phyloP scores from a whole-genome alignment of 345 rosid species.

The Moringa oleifera region DNA sequence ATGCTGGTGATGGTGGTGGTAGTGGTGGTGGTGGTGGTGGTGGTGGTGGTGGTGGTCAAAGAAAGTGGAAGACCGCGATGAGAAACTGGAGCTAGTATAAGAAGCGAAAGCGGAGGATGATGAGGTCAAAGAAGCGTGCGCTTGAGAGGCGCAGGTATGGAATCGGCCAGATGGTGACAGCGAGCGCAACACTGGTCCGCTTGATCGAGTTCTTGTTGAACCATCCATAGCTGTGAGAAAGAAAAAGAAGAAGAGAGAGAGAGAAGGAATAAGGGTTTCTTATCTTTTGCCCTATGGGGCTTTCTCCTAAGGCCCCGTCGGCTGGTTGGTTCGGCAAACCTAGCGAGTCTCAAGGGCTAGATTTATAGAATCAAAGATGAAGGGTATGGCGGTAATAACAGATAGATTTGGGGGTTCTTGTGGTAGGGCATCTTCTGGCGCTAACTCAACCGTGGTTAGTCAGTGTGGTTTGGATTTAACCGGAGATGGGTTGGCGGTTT shows the following conservation, averaged over 20 bases:
- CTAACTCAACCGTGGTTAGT: constrained; percentile 26
- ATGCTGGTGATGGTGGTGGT: constrained; percentile 21
- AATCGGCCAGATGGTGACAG: constrained; percentile 46
- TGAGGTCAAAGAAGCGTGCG: constrained; percentile 23
- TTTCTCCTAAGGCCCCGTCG: constrained; percentile 25
- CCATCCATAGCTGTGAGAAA: constrained; percentile 21
- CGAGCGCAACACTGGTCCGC: constrained; percentile 52
- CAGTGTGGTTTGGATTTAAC: background rate
- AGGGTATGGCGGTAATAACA: constrained; percentile 24
- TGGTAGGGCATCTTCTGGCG: background rate
- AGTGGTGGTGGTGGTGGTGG: no score
- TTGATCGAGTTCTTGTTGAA: constrained; percentile 40
- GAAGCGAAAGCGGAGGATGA: constrained; percentile 58
- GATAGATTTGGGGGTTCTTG: background rate
- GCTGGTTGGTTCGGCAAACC: constrained; percentile 72
- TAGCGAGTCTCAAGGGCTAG: constrained; percentile 40
- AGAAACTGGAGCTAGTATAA: constrained; percentile 52
- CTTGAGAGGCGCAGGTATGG: constrained; percentile 16
- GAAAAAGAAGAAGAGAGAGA: background rate
- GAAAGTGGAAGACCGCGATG: constrained; percentile 34
- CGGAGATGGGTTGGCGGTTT: constrained; percentile 14
- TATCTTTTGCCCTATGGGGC: background rate
- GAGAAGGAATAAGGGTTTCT: no score
- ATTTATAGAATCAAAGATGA: constrained; percentile 33
- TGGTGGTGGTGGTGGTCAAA: constrained; percentile 29